Base-by-base conservation (phyloP, 768 basidiomycete species). In the Kwoniella sp. region DNA sequence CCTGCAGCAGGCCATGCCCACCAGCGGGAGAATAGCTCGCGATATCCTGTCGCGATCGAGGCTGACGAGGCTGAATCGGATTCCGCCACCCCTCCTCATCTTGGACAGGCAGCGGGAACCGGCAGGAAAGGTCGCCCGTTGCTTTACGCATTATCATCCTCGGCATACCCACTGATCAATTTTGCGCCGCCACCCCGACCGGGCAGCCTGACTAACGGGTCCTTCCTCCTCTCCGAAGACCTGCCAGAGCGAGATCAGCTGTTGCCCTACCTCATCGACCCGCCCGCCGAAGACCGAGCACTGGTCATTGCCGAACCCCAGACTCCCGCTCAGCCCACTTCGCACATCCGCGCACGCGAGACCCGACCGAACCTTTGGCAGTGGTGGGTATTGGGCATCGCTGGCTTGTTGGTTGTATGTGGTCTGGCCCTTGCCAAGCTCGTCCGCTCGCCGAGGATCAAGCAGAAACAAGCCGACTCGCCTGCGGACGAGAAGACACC, bases 101-200 rank as follows among this genome's bases (percentile, higher is more conserved):
- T 37, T 41, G 20, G 22, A 12, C 75, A 87, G 15, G 80, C 90
- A 26, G 23, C 22, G 36, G 26, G 42, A 0, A 3, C 37, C 7
- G 11, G 39, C 3, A n/a, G 19, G 14, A 80, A 82, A 39, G 82
- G 84, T 65, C 56, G 50, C 22, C 60, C 62, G n/a, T 40, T 65
- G 14, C 78, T 95, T 1, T 93, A 84, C 62, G 90, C 88, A 17
- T 86, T 96, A 82, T 87, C 86, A 57, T 85, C 87, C 0, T 78
- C 80, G 10, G 80, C 80, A 7, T 96, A 82, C 67, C 93, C 92
- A 0, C 78, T 96, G 9, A 85, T 93, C 53, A 83, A 68, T 25
- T 74, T 77, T 50, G 71, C 73, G 11, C 73, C 70, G 17, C 68
- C 65, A 3, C 57, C 51, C 44, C 57, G 51, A 54, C 70, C 50